phyloP scores from a whole-genome alignment of 148 eudicot species.

The Vaccinium vitisidaea region DNA sequence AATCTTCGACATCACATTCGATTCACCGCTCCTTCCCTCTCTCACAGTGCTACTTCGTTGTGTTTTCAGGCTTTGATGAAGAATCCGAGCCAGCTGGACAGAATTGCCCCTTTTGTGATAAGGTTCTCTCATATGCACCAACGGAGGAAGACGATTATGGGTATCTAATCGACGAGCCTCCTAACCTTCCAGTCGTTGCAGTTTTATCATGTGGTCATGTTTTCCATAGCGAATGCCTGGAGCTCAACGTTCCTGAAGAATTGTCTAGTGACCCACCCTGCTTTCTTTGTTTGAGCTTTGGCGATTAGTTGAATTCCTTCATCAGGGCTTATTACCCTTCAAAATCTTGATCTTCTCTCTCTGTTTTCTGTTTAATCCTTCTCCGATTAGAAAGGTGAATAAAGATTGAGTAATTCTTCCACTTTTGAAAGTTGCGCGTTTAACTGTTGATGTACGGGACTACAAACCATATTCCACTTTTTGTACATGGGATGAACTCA shows the following conservation, averaged over 20 bases:
- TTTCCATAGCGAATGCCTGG: constrained; percentile 41
- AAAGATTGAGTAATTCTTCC: not conserved
- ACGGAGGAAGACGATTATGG: not conserved
- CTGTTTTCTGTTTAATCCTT: not conserved
- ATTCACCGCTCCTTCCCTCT: not conserved
- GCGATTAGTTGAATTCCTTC: not conserved
- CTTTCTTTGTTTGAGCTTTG: constrained; percentile 29
- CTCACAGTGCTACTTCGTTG: not conserved
- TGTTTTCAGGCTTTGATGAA: constrained; percentile 20
- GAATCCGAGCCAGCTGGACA: constrained; percentile 1
- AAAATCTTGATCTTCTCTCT: not conserved
- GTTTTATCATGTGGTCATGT: constrained; percentile 51
- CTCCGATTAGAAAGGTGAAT: not conserved
- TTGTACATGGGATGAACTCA: not conserved
- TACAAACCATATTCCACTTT: not conserved
- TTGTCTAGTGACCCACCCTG: constrained; percentile 35
- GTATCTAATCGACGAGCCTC: constrained; percentile 10
- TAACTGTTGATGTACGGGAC: not conserved
- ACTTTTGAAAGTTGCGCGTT: not conserved
- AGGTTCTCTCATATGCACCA: constrained; percentile 31
- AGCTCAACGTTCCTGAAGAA: constrained; percentile 15
- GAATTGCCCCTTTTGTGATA: constrained; percentile 30
- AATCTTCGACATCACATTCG: not conserved
- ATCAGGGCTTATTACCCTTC: not conserved
- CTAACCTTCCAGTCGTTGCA: constrained; percentile 32